Percentiles rank a stretch among this genome's conserved stretches.
phyloP scores from a whole-genome alignment of 257 asterid genomes.

The Gardenia jasminoides region DNA sequence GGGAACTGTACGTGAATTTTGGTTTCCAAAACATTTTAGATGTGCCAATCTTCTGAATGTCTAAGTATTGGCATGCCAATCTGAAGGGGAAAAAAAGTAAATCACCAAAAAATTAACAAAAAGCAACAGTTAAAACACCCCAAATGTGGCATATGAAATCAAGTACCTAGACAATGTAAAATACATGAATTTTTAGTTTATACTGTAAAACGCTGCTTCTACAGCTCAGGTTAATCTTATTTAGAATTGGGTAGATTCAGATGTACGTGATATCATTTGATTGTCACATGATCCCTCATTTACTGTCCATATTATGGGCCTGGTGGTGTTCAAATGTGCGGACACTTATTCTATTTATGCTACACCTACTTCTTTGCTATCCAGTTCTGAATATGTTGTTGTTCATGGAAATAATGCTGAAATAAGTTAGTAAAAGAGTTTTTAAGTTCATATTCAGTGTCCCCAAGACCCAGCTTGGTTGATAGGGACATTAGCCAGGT shows the following conservation, averaged over 20 bases:
- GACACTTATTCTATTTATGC: neutral
- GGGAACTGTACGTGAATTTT: too few relatives aligned
- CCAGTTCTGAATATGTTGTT: too few relatives aligned
- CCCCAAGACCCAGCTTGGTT: too few relatives aligned
- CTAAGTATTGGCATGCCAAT: neutral
- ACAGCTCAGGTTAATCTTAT: neutral
- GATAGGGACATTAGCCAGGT: too few relatives aligned
- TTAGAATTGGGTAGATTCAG: neutral
- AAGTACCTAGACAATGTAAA: conserved; percentile 1
- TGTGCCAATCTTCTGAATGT: neutral
- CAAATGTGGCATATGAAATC: neutral
- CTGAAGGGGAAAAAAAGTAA: neutral
- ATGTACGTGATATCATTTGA: neutral
- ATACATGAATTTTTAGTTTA: neutral
- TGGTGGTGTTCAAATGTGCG: neutral
- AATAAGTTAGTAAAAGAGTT: too few relatives aligned
- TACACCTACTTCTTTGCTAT: too few relatives aligned
- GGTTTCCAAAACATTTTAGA: neutral
- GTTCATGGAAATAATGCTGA: too few relatives aligned
- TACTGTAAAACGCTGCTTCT: neutral
- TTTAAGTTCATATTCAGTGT: too few relatives aligned
- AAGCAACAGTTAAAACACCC: too few relatives aligned
- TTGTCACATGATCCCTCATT: neutral
- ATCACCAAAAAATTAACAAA: too few relatives aligned
- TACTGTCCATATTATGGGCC: neutral